phyloP scores from a whole-genome alignment of 192 early-diverging fungal species.

The Backusella parvicylindrica region DNA sequence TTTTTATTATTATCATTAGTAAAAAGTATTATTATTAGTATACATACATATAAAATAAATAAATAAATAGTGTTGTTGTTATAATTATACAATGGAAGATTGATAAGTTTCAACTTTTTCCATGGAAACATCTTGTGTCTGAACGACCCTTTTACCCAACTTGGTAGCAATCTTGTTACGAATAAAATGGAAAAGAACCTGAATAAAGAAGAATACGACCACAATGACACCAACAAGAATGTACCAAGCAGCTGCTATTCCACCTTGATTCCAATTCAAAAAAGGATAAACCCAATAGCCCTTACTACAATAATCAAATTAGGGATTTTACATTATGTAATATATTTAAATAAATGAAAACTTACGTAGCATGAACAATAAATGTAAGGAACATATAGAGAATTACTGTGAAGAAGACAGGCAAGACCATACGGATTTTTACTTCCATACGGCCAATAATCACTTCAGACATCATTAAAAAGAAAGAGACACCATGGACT shows the following conservation, averaged over 20 bases:
- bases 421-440: conserved; percentile 12
- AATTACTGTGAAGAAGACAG: conserved; percentile 8
- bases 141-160: not conserved
- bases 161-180: conserved; percentile 27
- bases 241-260: conserved; percentile 29
- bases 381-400: conserved; percentile 33
- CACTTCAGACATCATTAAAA: conserved; percentile 32
- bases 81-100: not conserved
- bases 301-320: conserved; percentile 6
- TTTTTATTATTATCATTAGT: not conserved
- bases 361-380: conserved; percentile 30
- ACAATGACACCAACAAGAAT: conserved; percentile 21
- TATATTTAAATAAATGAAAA: not conserved
- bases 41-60: not conserved
- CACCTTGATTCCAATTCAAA: conserved; percentile 29
- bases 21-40: not conserved
- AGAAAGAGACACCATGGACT: conserved; percentile 32
- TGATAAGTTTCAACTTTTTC: not conserved
- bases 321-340: not conserved
- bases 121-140: not conserved
- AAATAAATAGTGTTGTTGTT: not conserved
- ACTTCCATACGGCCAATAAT: conserved; percentile 28
- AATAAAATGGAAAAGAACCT: conserved; percentile 20
- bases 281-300: conserved; percentile 35
- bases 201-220: conserved; percentile 22